A percentile compares a stretch with the other conserved stretches of the same genome.
Conservation (phyloP, 768 basidiomycete genomes). For the Epithele typhae region DNA sequence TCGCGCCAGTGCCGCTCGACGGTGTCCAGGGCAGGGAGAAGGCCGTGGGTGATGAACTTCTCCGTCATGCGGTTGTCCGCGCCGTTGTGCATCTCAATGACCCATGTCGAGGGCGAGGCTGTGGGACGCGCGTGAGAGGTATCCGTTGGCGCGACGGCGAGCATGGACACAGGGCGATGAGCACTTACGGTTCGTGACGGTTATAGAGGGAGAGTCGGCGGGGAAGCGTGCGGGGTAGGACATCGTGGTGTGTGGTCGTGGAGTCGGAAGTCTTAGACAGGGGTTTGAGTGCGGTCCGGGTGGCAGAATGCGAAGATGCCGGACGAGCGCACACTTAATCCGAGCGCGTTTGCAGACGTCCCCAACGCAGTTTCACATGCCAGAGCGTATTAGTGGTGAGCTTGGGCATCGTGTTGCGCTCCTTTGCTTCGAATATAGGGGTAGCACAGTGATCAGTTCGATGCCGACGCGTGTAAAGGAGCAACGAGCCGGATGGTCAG, state of each 20-base stretch:
- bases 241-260: no score
- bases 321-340: no score
- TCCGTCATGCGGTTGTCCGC: conserved; percentile 66
- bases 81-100: conserved; percentile 79
- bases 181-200: conserved; percentile 60
- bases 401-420: no score
- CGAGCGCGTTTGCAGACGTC: no score
- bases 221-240: conserved; percentile 50
- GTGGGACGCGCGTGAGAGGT: not conserved
- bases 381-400: no score
- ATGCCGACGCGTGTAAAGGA: no score
- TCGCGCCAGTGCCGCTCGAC: conserved; percentile 72
- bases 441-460: no score
- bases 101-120: conserved; percentile 65
- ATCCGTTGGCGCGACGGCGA: not conserved
- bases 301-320: no score
- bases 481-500: no score
- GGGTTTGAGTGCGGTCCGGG: not conserved
- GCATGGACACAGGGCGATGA: not conserved
- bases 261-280: conserved; percentile 5
- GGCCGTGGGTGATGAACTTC: conserved; percentile 49
- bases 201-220: conserved; percentile 46
- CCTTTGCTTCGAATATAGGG: no score
- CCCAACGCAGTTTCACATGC: no score
- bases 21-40: conserved; percentile 67